Percentiles rank a stretch among this genome's conserved stretches.
Conservation (phyloP, 2,329 filamentous ascomycete species). For the Fusarium gaditjirri region DNA sequence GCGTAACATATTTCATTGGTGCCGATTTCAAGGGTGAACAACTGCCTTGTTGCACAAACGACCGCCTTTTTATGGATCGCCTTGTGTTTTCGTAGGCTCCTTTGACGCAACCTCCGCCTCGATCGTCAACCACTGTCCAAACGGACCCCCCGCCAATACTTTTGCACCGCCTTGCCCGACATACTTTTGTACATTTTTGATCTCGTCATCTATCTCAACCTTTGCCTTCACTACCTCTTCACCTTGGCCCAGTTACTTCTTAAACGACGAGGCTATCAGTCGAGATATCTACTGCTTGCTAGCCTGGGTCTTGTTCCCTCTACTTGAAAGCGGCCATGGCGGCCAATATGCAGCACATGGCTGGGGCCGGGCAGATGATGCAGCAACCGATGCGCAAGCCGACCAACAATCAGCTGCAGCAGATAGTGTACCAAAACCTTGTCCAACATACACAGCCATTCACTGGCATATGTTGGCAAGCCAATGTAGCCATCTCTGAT, state of each 20-base stretch:
- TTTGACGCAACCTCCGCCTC: constrained; percentile 36
- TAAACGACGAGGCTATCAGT: constrained; percentile 5
- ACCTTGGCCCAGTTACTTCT: neutral
- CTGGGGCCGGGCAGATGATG: constrained; percentile 58
- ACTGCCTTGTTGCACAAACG: constrained; percentile 35
- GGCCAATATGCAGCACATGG: constrained; percentile 69
- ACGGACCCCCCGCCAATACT: constrained; percentile 4
- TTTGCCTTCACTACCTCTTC: neutral
- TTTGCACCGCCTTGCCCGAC: constrained; percentile 15
- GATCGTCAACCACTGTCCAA: constrained; percentile 10
- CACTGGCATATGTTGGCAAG: constrained; percentile 54
- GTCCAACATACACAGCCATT: constrained; percentile 48
- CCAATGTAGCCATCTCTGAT: constrained; percentile 51
- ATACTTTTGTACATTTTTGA: neutral
- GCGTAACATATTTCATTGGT: constrained; percentile 24
- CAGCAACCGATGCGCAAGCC: constrained; percentile 54
- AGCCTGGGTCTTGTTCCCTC: constrained; percentile 37
- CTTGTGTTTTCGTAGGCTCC: constrained; percentile 47
- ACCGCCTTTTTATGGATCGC: constrained; percentile 48
- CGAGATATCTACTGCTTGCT: constrained; percentile 9
- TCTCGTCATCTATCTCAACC: neutral
- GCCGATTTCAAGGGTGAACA: constrained; percentile 13
- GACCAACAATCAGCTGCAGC: constrained; percentile 48
- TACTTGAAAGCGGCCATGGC: constrained; percentile 62
- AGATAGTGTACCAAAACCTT: constrained; percentile 55